Conservation (phyloP, 2,329 filamentous ascomycete genomes). For the Malbranchea cinnamomea region DNA sequence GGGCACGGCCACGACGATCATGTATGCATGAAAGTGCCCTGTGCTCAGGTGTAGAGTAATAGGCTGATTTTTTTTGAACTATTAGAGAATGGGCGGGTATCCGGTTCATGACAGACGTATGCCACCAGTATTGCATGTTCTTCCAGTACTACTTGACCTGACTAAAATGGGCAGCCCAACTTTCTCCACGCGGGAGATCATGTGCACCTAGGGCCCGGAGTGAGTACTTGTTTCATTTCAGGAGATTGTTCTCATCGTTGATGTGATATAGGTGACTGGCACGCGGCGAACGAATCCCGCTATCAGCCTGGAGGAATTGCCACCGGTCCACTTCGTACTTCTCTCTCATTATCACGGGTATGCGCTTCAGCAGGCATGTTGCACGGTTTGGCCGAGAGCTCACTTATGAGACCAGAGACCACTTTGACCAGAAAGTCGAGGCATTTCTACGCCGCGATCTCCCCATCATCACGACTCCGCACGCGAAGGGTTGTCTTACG, state of each 20-base stretch:
- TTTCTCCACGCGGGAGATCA: conserved; percentile 53
- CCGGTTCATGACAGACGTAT: conserved; percentile 26
- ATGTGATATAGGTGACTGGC: conserved; percentile 19
- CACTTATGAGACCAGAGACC: conserved; percentile 28
- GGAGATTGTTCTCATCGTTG: too few relatives aligned
- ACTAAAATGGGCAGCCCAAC: conserved; percentile 35
- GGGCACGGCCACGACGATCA: conserved; percentile 25
- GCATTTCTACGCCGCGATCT: conserved; percentile 36
- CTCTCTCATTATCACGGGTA: conserved; percentile 49
- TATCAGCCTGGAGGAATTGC: conserved; percentile 44
- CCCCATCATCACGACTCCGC: conserved; percentile 49
- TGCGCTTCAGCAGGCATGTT: conserved; percentile 5
- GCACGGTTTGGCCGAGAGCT: background rate
- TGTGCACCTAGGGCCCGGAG: conserved; percentile 50
- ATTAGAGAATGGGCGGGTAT: conserved; percentile 27
- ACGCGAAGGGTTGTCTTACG: conserved; percentile 41
- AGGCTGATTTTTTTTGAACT: conserved; percentile 5
- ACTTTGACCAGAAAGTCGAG: conserved; percentile 41
- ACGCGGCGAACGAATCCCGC: conserved; percentile 43
- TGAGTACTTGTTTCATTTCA: too few relatives aligned
- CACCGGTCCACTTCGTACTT: conserved; percentile 44
- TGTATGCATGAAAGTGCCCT: conserved; percentile 11
- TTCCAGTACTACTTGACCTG: too few relatives aligned
- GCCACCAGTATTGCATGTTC: background rate
- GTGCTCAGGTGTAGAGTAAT: background rate